These are phyloP conservation scores for Orbilia quercus DNA, from an alignment of 2,329 filamentous ascomycete species.

Conservation along the genomic window DNA sequence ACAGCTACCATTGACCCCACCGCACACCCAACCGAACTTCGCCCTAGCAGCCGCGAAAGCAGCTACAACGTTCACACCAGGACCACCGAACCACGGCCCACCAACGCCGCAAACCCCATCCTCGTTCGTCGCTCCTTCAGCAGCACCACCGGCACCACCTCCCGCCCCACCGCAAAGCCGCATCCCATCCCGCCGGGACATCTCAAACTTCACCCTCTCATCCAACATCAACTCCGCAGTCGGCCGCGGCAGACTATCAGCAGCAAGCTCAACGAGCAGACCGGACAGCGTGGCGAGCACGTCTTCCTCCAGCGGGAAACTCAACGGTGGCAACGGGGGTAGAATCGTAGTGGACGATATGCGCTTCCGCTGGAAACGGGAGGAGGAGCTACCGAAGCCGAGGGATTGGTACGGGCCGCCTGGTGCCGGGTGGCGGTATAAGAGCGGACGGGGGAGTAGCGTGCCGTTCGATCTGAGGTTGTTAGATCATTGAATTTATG, in stretches of 20 bases:
- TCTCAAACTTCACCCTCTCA: conserved; percentile 61
- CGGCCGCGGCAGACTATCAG: conserved; percentile 41
- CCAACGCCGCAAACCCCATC: conserved; percentile 55
- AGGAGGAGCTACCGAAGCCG: conserved; percentile 83
- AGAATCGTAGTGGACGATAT: conserved; percentile 76
- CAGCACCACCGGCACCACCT: conserved; percentile 62
- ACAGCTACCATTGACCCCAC: conserved; percentile 61
- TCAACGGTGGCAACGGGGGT: conserved; percentile 58
- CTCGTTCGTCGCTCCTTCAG: too few species aligned
- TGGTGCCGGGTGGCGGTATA: conserved; percentile 77
- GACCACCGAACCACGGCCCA: conserved; percentile 52
- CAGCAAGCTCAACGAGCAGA: conserved; percentile 37
- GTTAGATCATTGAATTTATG: conserved; percentile 62
- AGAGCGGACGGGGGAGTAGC: conserved; percentile 91
- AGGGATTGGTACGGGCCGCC: conserved; percentile 75
- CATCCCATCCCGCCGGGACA: conserved; percentile 61
- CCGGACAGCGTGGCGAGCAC: conserved; percentile 44
- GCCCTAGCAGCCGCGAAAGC: conserved; percentile 62
- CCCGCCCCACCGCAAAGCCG: conserved; percentile 63
- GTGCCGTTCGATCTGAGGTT: conserved; percentile 85
- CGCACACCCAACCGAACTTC: conserved; percentile 55
- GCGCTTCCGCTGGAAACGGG: conserved; percentile 87
- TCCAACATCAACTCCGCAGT: conserved; percentile 58
- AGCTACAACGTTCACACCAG: conserved; percentile 62
- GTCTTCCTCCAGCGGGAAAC: conserved; percentile 23